These are phyloP conservation scores for Cordyceps javanica DNA, from an alignment of 2,329 filamentous ascomycete species.

Conservation along the genomic window DNA sequence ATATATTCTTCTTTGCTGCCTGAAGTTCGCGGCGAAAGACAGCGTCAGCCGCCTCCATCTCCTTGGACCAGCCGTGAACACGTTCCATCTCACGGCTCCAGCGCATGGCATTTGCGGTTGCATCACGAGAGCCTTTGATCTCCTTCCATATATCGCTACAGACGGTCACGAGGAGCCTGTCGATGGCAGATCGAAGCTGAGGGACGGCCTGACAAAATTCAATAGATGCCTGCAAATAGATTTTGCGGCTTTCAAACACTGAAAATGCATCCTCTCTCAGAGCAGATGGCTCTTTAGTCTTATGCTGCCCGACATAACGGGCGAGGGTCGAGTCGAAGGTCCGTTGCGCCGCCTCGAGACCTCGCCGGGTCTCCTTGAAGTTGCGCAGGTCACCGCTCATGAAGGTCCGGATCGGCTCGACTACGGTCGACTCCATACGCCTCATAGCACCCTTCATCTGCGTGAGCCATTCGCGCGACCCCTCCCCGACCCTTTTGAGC, in stretches of 20 bases:
- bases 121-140: constrained; percentile 66
- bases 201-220: constrained; percentile 88
- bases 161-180: constrained; percentile 78
- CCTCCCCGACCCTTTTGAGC: constrained; percentile 77
- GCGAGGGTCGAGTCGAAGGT: constrained; percentile 75
- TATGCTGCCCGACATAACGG: constrained; percentile 77
- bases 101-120: constrained; percentile 56
- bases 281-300: constrained; percentile 87
- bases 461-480: constrained; percentile 81
- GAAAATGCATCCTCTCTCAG: constrained; percentile 93
- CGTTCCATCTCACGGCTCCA: constrained; percentile 81
- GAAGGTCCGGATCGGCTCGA: constrained; percentile 78
- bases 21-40: constrained; percentile 78
- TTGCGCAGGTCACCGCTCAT: constrained; percentile 70
- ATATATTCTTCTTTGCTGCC: constrained; percentile 71
- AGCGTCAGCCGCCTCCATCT: constrained; percentile 86
- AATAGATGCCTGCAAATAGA: constrained; percentile 85
- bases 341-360: constrained; percentile 74
- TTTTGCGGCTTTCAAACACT: constrained; percentile 84
- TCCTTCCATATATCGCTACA: constrained; percentile 87
- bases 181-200: constrained; percentile 75
- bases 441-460: constrained; percentile 68
- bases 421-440: constrained; percentile 67
- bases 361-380: constrained; percentile 78
- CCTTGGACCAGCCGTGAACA: constrained; percentile 84